Conservation (phyloP, 2,329 filamentous ascomycete species). For the Fusarium verrucosum region DNA sequence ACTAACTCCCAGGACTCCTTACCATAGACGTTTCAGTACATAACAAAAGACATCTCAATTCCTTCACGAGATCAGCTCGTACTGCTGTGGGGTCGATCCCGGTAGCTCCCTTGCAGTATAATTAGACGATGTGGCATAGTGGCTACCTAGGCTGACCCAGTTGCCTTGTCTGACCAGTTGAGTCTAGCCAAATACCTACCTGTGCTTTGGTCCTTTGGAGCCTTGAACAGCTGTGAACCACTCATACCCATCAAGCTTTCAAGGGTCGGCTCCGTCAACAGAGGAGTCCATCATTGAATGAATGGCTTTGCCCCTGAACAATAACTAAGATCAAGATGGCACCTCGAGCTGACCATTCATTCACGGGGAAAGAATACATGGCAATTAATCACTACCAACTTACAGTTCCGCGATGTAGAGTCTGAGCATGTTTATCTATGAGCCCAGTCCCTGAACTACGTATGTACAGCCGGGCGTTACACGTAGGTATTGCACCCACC, state of each 20-base stretch:
- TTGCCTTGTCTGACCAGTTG: slow-evolving; percentile 18
- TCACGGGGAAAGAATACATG: not conserved
- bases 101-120: slow-evolving; percentile 26
- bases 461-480: not conserved
- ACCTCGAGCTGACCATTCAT: slow-evolving; percentile 9
- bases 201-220: slow-evolving; percentile 2
- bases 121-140: slow-evolving; percentile 28
- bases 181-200: slow-evolving; percentile 20
- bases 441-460: not conserved
- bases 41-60: not conserved
- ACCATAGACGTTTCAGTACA: not conserved
- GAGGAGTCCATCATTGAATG: not conserved
- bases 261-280: slow-evolving; percentile 6
- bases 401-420: not conserved
- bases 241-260: slow-evolving; percentile 11
- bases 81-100: slow-evolving; percentile 25
- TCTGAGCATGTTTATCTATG: not conserved
- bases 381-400: not conserved
- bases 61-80: slow-evolving; percentile 16
- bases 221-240: slow-evolving; percentile 6
- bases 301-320: slow-evolving; percentile 21
- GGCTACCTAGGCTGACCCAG: slow-evolving; percentile 13
- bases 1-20: too few relatives aligned
- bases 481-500: slow-evolving; percentile 5
- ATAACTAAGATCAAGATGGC: not conserved